Evolutionary conservation across 202 grass and related monocot genomes (phyloP).

Genomic region (Digitaria exilis): DNA sequence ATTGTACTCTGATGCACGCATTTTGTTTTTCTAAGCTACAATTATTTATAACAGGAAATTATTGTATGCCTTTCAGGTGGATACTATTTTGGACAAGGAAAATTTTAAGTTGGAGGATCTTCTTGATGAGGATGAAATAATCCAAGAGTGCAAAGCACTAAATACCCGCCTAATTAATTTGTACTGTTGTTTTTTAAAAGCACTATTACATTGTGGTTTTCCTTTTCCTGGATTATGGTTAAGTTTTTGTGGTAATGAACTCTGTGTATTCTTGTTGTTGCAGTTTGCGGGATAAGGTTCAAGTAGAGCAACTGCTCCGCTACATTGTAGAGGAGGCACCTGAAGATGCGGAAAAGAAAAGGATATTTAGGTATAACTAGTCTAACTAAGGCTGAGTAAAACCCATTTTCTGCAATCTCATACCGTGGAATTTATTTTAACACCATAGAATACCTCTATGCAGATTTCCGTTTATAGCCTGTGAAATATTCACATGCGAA

Average conservation of each 20-base stretch:
- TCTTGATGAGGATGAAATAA: slow-evolving; percentile 98
- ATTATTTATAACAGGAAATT: slow-evolving; percentile 19
- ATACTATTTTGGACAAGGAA: slow-evolving; percentile 89
- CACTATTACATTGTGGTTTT: slow-evolving; percentile 25
- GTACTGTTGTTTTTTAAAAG: slow-evolving; percentile 52
- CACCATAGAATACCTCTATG: not conserved
- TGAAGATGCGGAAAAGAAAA: slow-evolving; percentile 91
- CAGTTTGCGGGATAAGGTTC: slow-evolving; percentile 83
- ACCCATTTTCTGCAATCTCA: not conserved
- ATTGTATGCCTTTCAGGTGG: slow-evolving; percentile 66
- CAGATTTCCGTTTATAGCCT: slow-evolving; percentile 99
- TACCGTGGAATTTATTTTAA: slow-evolving; percentile 22
- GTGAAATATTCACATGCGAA: slow-evolving; percentile 98
- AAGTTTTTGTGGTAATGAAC: slow-evolving; percentile 24
- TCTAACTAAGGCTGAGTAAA: slow-evolving; percentile 27
- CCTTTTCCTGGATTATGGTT: not conserved
- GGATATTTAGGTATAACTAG: slow-evolving; percentile 74
- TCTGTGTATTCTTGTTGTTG: slow-evolving; percentile 37
- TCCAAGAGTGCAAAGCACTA: slow-evolving; percentile 99
- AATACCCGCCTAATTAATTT: slow-evolving; percentile 96
- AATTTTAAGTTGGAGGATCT: slow-evolving; percentile 90
- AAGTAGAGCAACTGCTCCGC: slow-evolving; percentile 76
- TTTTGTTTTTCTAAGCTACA: slow-evolving; percentile 3
- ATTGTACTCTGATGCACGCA: slow-evolving; percentile 6
- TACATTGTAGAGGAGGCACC: slow-evolving; percentile 81